Evolutionary conservation across 2,329 filamentous ascomycete genomes (phyloP).

Genomic region (Xylariaceae sp.): DNA sequence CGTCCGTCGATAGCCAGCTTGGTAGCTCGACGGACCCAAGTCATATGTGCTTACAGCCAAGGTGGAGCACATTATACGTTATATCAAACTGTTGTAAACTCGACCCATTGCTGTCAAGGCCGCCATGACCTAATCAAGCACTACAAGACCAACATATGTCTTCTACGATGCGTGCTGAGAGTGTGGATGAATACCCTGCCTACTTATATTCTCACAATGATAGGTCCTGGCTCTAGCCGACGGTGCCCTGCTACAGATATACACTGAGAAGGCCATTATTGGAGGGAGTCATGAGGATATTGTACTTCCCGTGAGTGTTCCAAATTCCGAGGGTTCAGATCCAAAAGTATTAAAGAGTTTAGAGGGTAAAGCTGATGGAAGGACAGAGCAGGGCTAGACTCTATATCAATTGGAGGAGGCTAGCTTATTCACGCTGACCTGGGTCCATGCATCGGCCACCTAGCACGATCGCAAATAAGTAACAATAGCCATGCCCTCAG

Average conservation of each 20-base stretch:
- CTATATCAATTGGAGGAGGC: no score
- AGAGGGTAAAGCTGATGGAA: background rate
- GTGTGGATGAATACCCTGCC: slow-evolving; percentile 75
- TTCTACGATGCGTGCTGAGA: slow-evolving; percentile 66
- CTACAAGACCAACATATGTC: slow-evolving; percentile 73
- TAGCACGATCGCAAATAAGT: slow-evolving; percentile 64
- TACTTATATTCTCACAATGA: slow-evolving; percentile 68
- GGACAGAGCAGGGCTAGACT: background rate
- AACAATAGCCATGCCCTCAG: no score
- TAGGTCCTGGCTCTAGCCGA: slow-evolving; percentile 70
- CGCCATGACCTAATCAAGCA: slow-evolving; percentile 70
- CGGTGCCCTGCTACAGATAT: slow-evolving; percentile 67
- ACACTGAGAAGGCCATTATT: slow-evolving; percentile 66
- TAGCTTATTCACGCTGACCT: slow-evolving; percentile 12
- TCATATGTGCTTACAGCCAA: slow-evolving; percentile 58
- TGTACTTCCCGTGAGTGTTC: slow-evolving; percentile 63
- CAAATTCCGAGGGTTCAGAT: background rate
- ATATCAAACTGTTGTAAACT: slow-evolving; percentile 62
- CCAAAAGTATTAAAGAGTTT: background rate
- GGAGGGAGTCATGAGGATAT: slow-evolving; percentile 63
- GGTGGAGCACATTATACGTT: slow-evolving; percentile 67
- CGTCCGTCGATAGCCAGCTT: slow-evolving; percentile 69
- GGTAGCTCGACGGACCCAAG: slow-evolving; percentile 62
- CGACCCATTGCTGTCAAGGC: slow-evolving; percentile 74
- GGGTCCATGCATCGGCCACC: slow-evolving; percentile 62